Conservation (phyloP, 2,329 filamentous ascomycete species). For the Rhinocladiella mackenziei region DNA sequence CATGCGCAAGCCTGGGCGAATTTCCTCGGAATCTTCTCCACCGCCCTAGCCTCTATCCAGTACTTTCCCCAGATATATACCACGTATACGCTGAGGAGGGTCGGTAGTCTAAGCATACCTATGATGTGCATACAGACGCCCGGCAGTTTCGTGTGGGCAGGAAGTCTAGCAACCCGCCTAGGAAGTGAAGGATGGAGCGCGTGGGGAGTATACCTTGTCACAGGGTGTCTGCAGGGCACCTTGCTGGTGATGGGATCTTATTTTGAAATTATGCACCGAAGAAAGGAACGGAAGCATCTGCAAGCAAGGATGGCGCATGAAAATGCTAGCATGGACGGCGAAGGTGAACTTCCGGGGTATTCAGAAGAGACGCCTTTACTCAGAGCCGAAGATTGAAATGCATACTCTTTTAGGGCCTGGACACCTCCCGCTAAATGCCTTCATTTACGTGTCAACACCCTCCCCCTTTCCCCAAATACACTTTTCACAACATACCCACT, state of each 20-base stretch:
- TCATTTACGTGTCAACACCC: no score
- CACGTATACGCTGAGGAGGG: conserved; percentile 77
- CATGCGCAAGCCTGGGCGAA: conserved; percentile 78
- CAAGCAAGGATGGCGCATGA: conserved; percentile 16
- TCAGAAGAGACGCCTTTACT: conserved; percentile 21
- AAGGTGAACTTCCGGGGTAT: conserved; percentile 1
- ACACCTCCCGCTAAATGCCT: no score
- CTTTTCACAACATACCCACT: neutral
- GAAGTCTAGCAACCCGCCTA: conserved; percentile 73
- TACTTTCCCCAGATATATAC: conserved; percentile 95
- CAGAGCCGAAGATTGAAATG: conserved; percentile 4
- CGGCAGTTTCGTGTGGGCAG: conserved; percentile 83
- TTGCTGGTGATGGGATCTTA: conserved; percentile 75
- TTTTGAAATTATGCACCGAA: conserved; percentile 47
- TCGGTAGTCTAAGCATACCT: conserved; percentile 86
- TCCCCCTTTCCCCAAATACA: no score
- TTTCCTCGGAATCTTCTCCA: conserved; percentile 73
- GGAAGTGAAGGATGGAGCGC: conserved; percentile 87
- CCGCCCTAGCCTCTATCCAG: conserved; percentile 75
- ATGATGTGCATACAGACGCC: conserved; percentile 99
- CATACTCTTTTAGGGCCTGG: no score
- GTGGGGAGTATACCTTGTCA: conserved; percentile 87
- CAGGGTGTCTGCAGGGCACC: conserved; percentile 76
- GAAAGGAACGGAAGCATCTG: conserved; percentile 22
- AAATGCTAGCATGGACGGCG: conserved; percentile 6